These are phyloP conservation scores for Megacollybia marginata DNA, from an alignment of 768 basidiomycete genomes.

Conservation along the genomic window DNA sequence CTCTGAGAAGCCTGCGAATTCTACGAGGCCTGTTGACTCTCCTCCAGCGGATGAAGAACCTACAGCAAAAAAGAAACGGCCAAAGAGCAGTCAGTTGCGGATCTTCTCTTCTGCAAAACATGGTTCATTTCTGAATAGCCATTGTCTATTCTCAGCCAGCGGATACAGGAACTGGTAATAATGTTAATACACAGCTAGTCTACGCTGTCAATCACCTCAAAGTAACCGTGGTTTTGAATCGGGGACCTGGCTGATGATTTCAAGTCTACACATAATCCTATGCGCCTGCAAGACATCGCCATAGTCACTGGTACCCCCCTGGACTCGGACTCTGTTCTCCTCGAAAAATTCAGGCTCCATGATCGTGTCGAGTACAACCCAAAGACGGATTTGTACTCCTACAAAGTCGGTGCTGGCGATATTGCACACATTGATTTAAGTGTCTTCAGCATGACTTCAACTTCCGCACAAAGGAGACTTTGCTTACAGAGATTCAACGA, in stretches of 20 bases:
- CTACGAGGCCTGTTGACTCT: background rate
- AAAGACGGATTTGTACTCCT: slow-evolving; percentile 80
- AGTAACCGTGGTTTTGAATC: slow-evolving; percentile 28
- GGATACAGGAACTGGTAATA: slow-evolving; percentile 73
- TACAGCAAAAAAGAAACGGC: background rate
- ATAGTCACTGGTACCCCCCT: slow-evolving; percentile 74
- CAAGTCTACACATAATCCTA: slow-evolving; percentile 66
- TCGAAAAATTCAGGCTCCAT: slow-evolving; percentile 78
- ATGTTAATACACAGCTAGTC: slow-evolving; percentile 82
- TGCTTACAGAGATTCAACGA: slow-evolving; percentile 81
- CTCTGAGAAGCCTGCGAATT: background rate
- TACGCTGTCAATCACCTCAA: slow-evolving; percentile 81
- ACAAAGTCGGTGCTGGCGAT: slow-evolving; percentile 48
- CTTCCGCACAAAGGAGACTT: slow-evolving; percentile 76
- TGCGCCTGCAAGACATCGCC: slow-evolving; percentile 83
- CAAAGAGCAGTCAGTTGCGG: background rate
- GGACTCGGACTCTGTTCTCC: slow-evolving; percentile 58
- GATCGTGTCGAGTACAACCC: slow-evolving; percentile 75
- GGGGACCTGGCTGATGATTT: background rate
- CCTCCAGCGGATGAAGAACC: background rate
- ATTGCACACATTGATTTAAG: slow-evolving; percentile 1
- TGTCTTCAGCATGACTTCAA: slow-evolving; percentile 69
- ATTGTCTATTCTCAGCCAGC: slow-evolving; percentile 83
- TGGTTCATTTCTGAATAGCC: slow-evolving; percentile 28
- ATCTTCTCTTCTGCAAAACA: background rate